phyloP scores from a whole-genome alignment of 2,329 filamentous ascomycete genomes.

The Metarhizium anisopliae region DNA sequence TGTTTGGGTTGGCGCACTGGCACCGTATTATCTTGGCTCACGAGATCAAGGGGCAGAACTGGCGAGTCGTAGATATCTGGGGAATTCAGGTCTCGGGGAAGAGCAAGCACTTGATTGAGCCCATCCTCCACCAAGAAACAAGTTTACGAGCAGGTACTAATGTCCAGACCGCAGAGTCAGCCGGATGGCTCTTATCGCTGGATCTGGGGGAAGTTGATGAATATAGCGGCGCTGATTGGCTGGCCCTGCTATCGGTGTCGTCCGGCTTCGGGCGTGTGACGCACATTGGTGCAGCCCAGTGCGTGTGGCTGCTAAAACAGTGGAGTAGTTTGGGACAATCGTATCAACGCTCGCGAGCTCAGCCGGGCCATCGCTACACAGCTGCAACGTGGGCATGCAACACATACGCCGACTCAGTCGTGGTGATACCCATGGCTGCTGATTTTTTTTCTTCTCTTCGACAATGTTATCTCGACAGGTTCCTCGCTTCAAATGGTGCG shows the following conservation, averaged over 20 bases:
- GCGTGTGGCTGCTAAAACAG: not conserved
- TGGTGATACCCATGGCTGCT: no score
- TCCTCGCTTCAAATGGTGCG: no score
- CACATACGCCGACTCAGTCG: no score
- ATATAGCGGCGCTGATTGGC: conserved; percentile 5
- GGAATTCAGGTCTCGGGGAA: not conserved
- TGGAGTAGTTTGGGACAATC: not conserved
- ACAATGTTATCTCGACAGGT: no score
- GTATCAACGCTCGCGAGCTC: no score
- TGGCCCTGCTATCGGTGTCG: conserved; percentile 3
- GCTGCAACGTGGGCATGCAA: no score
- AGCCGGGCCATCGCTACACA: no score
- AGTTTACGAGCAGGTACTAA: not conserved
- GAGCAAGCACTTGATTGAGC: not conserved
- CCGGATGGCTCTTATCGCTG: conserved; percentile 2
- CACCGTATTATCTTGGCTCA: not conserved
- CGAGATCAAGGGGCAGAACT: not conserved
- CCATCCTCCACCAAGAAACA: not conserved
- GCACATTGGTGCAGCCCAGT: not conserved
- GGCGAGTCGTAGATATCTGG: not conserved
- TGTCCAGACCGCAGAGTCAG: not conserved
- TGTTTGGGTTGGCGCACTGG: not conserved
- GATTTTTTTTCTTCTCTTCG: no score
- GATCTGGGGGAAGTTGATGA: not conserved
- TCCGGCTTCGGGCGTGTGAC: conserved; percentile 7